Evolutionary conservation across 495 filamentous ascomycete genomes (phyloP), one percentile per base, ranked within the genome.

Genomic region (Penicillium cataractarum): DNA sequence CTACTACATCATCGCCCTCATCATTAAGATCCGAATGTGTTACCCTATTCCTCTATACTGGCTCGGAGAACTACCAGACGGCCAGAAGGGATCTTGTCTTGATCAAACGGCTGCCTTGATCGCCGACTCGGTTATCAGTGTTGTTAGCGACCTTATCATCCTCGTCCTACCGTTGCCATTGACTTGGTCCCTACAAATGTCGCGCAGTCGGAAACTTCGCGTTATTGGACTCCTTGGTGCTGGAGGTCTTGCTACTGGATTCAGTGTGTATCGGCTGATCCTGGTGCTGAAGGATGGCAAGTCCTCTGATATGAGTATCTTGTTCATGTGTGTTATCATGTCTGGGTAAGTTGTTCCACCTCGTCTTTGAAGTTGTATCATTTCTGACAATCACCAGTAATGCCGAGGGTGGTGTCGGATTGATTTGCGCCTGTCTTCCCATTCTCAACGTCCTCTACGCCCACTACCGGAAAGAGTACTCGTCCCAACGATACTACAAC

Each of bases 351-450:
- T 68, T 10, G 24, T 44, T 8, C 53, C 22, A 56, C 21, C n/a
- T 33, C 26, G 10, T 15, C 37, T 65, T 15, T 64, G 37, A 10
- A 12, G 0, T 46, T 48, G 6, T 7, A 32, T 32, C 19, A 29
- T 22, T 8, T 21, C 58, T 39, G 27, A 35, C 13, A 37, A 55
- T 66, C 1, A 17, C 24, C 52, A 82, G 79, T 13, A 80, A 80
- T 42, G 80, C 79, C 54, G 80, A 83, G 67, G 76, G 74, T 39
- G 77, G 76, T 32, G 66, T 83, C 39, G 80, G 78, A 17, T 55
- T 83, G n/a, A 80, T 83, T 57, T 81, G 79, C 54, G 79, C 79
- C 31, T 81, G 80, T 63, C 71, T 82, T 3, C 80, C 80, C 0
- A 66, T 75, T 4, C 54, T 80, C 35, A 81, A 80, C 61, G 75